phyloP scores from a whole-genome alignment of 805 yeast genomes.

The Saturnispora silvae region DNA sequence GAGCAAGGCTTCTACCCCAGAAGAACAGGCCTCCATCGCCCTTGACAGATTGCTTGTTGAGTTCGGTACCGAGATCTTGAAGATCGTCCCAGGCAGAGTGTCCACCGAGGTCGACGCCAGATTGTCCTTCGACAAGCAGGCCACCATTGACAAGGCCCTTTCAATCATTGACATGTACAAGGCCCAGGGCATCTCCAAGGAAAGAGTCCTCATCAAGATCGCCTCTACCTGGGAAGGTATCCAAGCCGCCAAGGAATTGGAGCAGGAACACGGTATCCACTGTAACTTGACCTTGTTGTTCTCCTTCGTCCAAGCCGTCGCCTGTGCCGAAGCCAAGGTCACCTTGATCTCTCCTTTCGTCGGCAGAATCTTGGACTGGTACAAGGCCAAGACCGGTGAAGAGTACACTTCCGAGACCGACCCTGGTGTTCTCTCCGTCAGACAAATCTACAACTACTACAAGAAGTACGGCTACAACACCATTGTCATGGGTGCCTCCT shows the following conservation, averaged over 20 bases:
- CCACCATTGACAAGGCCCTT: constrained; percentile 86
- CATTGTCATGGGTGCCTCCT: constrained; percentile 99
- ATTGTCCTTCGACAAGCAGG: constrained; percentile 90
- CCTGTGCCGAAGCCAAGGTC: constrained; percentile 95
- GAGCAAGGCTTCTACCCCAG: constrained; percentile 43
- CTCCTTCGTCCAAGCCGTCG: constrained; percentile 96
- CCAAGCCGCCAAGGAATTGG: constrained; percentile 95
- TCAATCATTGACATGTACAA: constrained; percentile 83
- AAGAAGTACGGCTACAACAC: constrained; percentile 94
- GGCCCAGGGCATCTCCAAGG: constrained; percentile 75
- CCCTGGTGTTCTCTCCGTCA: constrained; percentile 94
- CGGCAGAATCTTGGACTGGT: constrained; percentile 98
- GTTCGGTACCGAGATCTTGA: constrained; percentile 87
- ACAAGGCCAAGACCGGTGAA: constrained; percentile 89
- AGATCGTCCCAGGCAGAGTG: constrained; percentile 97
- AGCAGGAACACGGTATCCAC: constrained; percentile 83
- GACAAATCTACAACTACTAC: constrained; percentile 89
- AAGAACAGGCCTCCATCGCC: constrained; percentile 70
- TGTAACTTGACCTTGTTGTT: constrained; percentile 90
- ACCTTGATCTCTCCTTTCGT: constrained; percentile 98
- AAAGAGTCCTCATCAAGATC: constrained; percentile 86
- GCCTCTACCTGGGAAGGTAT: constrained; percentile 99
- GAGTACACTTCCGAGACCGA: constrained; percentile 69
- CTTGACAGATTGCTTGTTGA: constrained; percentile 89
- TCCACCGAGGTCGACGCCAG: constrained; percentile 99